These are phyloP conservation scores for Pyrenophora teres DNA, from an alignment of 2,329 filamentous ascomycete genomes.

Conservation along the genomic window DNA sequence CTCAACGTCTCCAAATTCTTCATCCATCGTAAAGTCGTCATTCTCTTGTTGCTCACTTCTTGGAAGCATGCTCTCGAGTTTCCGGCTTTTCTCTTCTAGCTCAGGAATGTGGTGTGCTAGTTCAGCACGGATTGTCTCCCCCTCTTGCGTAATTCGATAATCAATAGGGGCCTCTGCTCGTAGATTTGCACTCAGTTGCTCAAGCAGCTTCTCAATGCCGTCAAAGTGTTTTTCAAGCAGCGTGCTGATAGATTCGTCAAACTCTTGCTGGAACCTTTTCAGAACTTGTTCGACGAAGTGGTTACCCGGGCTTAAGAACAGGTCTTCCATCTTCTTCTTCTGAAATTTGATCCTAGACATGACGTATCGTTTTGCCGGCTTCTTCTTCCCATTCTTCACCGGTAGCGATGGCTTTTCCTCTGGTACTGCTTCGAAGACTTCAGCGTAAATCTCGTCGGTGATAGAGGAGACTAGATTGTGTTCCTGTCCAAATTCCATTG, in stretches of 20 bases:
- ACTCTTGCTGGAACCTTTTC: conserved; percentile 11
- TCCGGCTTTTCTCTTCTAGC: conserved; percentile 1
- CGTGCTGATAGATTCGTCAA: conserved; percentile 57
- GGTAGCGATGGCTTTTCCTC: conserved; percentile 5
- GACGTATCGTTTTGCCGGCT: conserved; percentile 9
- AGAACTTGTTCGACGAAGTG: conserved; percentile 21
- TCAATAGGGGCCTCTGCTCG: conserved; percentile 6
- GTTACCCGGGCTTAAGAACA: conserved; percentile 6
- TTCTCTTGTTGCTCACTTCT: not conserved
- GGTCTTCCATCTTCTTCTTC: conserved; percentile 7
- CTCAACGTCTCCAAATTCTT: too few relatives aligned
- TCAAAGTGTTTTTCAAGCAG: conserved; percentile 8
- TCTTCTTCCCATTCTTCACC: conserved; percentile 1
- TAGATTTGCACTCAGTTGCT: conserved; percentile 2
- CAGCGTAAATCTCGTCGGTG: conserved; percentile 19
- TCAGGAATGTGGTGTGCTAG: conserved; percentile 3
- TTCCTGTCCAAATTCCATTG: conserved; percentile 14
- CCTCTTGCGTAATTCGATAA: conserved; percentile 7
- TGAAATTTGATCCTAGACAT: conserved; percentile 19
- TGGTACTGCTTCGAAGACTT: conserved; percentile 14
- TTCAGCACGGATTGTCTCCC: conserved; percentile 6
- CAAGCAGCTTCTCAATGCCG: conserved; percentile 2
- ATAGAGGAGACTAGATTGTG: conserved; percentile 20
- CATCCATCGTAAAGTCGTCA: too few relatives aligned
- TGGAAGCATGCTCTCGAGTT: not conserved